A percentile compares a stretch with the other conserved stretches of the same genome.
These are phyloP conservation scores for Geotrichum australiense DNA, from an alignment of 1,139 yeast genomes.

Conservation along the genomic window DNA sequence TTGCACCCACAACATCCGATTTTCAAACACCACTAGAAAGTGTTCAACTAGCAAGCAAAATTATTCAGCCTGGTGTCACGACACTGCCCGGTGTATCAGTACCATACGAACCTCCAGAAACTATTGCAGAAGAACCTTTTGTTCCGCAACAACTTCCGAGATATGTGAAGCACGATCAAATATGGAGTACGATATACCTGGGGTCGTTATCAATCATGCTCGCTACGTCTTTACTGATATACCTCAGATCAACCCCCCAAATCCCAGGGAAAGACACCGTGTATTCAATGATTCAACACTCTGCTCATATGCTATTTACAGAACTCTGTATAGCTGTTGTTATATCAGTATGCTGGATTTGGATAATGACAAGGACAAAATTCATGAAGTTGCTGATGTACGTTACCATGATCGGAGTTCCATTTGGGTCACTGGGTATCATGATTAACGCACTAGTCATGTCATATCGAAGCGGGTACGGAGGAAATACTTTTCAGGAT, in stretches of 20 bases:
- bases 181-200: constrained; percentile 32
- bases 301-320: constrained; percentile 27
- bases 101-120: constrained; percentile 23
- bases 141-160: constrained; percentile 5
- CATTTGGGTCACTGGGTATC: constrained; percentile 29
- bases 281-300: constrained; percentile 29
- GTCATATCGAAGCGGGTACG: constrained; percentile 34
- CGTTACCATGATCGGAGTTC: constrained; percentile 33
- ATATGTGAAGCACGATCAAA: constrained; percentile 23
- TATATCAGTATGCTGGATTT: constrained; percentile 32
- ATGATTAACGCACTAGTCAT: constrained; percentile 31
- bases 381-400: constrained; percentile 34
- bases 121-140: constrained; percentile 1
- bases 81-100: constrained; percentile 19
- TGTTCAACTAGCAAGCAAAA: constrained; percentile 13
- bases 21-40: too few species aligned
- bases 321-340: constrained; percentile 30
- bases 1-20: too few species aligned
- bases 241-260: constrained; percentile 30
- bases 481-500: constrained; percentile 35
- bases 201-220: constrained; percentile 29
- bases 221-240: constrained; percentile 34
- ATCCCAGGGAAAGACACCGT: constrained; percentile 33
- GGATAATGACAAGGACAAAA: constrained; percentile 25
- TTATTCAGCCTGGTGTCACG: constrained; percentile 15